These are phyloP conservation scores for Torulaspora gathmanii DNA, from an alignment of 805 yeast species.

Conservation along the genomic window DNA sequence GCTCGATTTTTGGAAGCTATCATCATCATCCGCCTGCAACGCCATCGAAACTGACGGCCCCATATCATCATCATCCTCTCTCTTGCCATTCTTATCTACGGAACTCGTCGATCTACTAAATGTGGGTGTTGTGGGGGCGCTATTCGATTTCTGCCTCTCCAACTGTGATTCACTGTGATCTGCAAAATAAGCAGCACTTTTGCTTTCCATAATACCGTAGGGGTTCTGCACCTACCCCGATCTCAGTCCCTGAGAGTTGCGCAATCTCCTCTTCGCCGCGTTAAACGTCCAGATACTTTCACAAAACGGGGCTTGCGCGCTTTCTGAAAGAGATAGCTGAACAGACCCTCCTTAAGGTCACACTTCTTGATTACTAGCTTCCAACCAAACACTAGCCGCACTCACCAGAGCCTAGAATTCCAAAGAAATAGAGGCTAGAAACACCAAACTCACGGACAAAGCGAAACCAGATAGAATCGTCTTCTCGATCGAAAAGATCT, in stretches of 20 bases:
- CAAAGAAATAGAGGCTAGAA: not conserved
- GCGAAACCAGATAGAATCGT: not conserved
- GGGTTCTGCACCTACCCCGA: not conserved
- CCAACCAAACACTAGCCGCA: not conserved
- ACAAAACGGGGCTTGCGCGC: not conserved
- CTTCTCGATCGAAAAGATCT: not conserved
- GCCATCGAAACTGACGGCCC: constrained; percentile 45
- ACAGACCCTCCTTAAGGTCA: too few relatives aligned
- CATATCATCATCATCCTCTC: constrained; percentile 30
- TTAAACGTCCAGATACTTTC: not conserved
- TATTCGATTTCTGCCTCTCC: constrained; percentile 7
- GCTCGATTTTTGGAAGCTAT: constrained; percentile 63
- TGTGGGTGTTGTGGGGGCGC: constrained; percentile 3
- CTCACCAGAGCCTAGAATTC: not conserved
- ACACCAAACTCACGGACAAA: not conserved
- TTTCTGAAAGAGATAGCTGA: not conserved
- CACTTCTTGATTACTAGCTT: too few relatives aligned
- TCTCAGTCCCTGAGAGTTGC: not conserved
- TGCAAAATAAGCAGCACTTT: constrained; percentile 31
- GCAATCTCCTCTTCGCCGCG: not conserved
- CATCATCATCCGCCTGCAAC: constrained; percentile 66
- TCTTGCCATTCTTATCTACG: constrained; percentile 3
- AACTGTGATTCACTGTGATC: constrained; percentile 8
- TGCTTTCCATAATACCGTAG: constrained; percentile 22
- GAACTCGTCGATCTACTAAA: constrained; percentile 2